Base-by-base conservation (phyloP, 106 monocot genomes). In the Phalaenopsis aphrodite region DNA sequence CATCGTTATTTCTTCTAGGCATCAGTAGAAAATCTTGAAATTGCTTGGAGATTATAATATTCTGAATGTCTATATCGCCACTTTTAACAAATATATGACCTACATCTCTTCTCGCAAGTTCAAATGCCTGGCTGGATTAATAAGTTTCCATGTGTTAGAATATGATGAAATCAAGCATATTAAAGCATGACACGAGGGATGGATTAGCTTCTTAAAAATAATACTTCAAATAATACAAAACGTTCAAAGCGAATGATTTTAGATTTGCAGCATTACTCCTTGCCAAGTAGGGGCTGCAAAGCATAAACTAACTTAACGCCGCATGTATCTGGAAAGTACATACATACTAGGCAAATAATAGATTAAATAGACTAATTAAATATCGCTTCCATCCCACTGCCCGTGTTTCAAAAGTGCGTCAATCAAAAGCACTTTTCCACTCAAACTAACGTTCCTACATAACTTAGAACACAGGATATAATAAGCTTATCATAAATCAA, bases 51-150 rank as follows among this genome's bases (percentile, higher is more conserved):
- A 81, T 78, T 81, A 87, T 89, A 71, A 94, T 84, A 87, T 91
- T 94, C 83, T 92, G 92, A 18, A 91, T 72, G 72, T 89, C 84
- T 75, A 81, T 36, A 47, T 88, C 87, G 24, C 88, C 94, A 80
- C 78, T 83, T 77, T 81, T 86, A n/a, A 72, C 84, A 84, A 99
- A 98, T 75, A 99, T 78, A 72, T 73, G 48, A 12, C 88, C 85
- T 36, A 79, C 83, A 79, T 93, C 91, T 85, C 79, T 92, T 81
- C 78, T 84, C 64, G 94, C 92, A 47, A 88, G 88, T 73, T 91
- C 88, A 85, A 94, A 99, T 65, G 88, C 97, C 84, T 84, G 78
- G 45, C 94, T 98, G 94, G 78, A 84, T 55, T 79, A 45, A 81
- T 66, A 87, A 83, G 55, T 49, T 77, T 75, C 5, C 16, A 69